phyloP scores from a whole-genome alignment of 352 stramenopile genomes.

The Phytopythium litorale region DNA sequence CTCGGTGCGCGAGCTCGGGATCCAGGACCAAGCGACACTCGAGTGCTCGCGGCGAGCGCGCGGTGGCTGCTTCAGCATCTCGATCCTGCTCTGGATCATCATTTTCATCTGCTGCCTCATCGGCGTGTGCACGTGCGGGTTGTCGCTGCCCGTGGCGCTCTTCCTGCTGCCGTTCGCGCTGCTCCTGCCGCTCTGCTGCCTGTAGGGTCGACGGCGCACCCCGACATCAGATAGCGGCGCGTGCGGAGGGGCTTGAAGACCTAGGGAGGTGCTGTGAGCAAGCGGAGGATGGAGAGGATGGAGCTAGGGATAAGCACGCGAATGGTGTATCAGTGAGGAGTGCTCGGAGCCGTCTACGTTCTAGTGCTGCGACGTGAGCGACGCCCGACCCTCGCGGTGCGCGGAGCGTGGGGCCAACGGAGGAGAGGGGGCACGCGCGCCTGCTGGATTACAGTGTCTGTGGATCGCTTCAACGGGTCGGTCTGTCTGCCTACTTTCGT shows the following conservation, averaged over 20 bases:
- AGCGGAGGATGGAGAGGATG: not conserved
- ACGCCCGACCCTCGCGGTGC: no score
- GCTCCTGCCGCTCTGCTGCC: constrained; percentile 63
- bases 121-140: constrained; percentile 68
- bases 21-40: constrained; percentile 66
- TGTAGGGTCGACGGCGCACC: constrained; percentile 21
- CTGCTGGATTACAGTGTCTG: not conserved
- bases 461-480: not conserved
- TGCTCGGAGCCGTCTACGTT: not conserved
- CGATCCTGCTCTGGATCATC: constrained; percentile 71
- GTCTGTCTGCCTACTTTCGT: constrained; percentile 29
- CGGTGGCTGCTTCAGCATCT: constrained; percentile 69
- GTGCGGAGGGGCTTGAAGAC: no score
- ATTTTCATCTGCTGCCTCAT: constrained; percentile 72
- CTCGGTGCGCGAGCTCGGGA: constrained; percentile 57
- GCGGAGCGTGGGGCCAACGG: not conserved
- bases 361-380: not conserved
- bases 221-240: not conserved
- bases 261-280: no score
- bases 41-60: constrained; percentile 34
- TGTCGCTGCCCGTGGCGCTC: constrained; percentile 57
- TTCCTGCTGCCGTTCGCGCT: constrained; percentile 55
- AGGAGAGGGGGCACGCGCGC: not conserved
- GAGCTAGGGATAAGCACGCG: not conserved
- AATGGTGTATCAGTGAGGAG: not conserved